phyloP scores from a whole-genome alignment of 2,329 filamentous ascomycete species.

The Fusarium pseudonygamai region DNA sequence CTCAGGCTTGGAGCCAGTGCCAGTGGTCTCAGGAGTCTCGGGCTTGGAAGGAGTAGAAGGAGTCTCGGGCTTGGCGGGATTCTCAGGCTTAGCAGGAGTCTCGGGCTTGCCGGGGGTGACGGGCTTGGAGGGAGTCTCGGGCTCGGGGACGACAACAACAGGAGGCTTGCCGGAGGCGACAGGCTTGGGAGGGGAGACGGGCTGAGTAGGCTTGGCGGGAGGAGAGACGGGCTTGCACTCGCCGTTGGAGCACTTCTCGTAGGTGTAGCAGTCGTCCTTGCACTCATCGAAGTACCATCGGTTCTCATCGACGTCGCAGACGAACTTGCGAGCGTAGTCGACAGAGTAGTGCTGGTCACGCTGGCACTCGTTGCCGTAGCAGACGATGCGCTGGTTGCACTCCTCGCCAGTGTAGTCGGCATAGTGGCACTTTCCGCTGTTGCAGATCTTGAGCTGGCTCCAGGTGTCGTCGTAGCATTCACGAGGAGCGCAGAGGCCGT shows the following conservation, averaged over 20 bases:
- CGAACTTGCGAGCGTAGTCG: slow-evolving; percentile 45
- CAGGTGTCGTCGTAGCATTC: slow-evolving; percentile 41
- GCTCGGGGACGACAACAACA: slow-evolving; percentile 21
- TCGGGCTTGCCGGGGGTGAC: background rate
- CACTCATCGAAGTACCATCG: slow-evolving; percentile 46
- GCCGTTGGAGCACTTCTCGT: slow-evolving; percentile 40
- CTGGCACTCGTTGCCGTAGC: slow-evolving; percentile 46
- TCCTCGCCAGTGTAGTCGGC: slow-evolving; percentile 43
- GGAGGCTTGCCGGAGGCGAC: slow-evolving; percentile 1
- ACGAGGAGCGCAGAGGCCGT: slow-evolving; percentile 46
- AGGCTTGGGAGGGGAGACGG: slow-evolving; percentile 14
- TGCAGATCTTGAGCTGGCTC: slow-evolving; percentile 48
- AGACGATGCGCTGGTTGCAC: slow-evolving; percentile 49
- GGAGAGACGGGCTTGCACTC: slow-evolving; percentile 39
- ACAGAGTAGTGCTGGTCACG: slow-evolving; percentile 41
- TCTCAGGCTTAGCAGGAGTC: background rate
- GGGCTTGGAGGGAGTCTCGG: background rate
- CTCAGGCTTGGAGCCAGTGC: slow-evolving; percentile 7
- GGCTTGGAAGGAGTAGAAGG: background rate
- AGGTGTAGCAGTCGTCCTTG: slow-evolving; percentile 43
- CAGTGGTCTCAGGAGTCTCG: background rate
- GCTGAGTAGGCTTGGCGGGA: background rate
- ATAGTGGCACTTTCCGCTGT: slow-evolving; percentile 43
- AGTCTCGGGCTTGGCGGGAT: background rate
- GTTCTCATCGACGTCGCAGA: slow-evolving; percentile 43